Percentiles rank a stretch among this genome's conserved stretches.
phyloP scores from a whole-genome alignment of 306 rosid genomes.

The Calophaca sinica region DNA sequence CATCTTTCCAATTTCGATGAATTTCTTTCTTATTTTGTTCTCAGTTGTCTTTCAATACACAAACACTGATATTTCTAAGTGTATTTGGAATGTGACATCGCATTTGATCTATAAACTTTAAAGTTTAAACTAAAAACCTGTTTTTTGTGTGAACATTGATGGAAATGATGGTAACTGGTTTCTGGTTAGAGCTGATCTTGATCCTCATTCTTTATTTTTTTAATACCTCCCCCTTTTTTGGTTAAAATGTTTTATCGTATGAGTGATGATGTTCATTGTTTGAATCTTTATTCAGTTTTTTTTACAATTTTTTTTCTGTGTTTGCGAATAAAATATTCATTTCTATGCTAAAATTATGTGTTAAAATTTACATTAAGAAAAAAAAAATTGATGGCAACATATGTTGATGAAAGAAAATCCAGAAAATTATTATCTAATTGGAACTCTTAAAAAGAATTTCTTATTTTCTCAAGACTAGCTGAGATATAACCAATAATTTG shows the following conservation, averaged over 20 bases:
- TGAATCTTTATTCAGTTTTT: constrained; percentile 19
- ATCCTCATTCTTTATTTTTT: no score
- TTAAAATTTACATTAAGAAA: not conserved
- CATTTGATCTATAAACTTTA: no score
- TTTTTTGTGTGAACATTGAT: no score
- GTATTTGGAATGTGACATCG: constrained; percentile 5
- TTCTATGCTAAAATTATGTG: not conserved
- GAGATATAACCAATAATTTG: constrained; percentile 23
- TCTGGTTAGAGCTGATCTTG: no score
- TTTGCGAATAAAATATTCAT: constrained; percentile 12
- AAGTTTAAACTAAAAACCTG: no score
- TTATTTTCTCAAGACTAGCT: constrained; percentile 20
- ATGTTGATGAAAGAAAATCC: constrained; percentile 22
- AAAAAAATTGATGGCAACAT: constrained; percentile 19
- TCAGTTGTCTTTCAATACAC: constrained; percentile 8
- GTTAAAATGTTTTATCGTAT: no score
- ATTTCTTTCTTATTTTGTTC: constrained; percentile 21
- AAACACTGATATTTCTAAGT: constrained; percentile 1
- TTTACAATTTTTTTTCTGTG: not conserved
- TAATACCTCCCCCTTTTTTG: no score
- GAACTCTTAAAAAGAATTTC: constrained; percentile 11
- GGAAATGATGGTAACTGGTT: no score
- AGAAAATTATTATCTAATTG: constrained; percentile 17
- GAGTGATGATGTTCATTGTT: not conserved
- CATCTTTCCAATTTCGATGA: constrained; percentile 8